Percentiles rank a stretch among this genome's conserved stretches.
Evolutionary conservation across 495 filamentous ascomycete genomes (phyloP).

Genomic region (Xeromyces bisporus): DNA sequence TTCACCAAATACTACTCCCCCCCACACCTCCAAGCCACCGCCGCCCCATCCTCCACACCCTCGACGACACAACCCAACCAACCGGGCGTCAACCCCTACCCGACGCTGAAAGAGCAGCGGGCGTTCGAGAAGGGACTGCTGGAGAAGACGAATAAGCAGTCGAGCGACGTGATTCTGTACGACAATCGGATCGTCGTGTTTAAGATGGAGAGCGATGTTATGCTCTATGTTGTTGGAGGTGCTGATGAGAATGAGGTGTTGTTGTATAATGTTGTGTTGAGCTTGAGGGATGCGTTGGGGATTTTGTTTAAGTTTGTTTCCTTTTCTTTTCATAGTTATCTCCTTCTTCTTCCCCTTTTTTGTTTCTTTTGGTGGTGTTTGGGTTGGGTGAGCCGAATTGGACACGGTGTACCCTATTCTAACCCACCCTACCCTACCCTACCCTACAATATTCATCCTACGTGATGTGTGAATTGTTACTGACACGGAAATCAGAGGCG

Average conservation of each 20-base stretch:
- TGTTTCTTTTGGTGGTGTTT: too few species aligned
- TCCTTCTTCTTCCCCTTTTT: not conserved
- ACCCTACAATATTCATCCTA: too few species aligned
- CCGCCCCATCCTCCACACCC: conserved; percentile 30
- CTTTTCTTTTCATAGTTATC: conserved; percentile 1
- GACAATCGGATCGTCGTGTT: conserved; percentile 91
- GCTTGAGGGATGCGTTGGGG: conserved; percentile 72
- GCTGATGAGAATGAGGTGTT: conserved; percentile 93
- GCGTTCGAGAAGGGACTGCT: conserved; percentile 90
- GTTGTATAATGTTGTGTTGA: conserved; percentile 82
- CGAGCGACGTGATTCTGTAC: conserved; percentile 88
- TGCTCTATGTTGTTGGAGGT: conserved; percentile 87
- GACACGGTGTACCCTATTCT: too few species aligned
- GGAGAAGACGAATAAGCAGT: conserved; percentile 92
- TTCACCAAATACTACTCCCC: conserved; percentile 90
- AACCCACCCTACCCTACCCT: too few species aligned
- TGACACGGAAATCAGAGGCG: conserved; percentile 59
- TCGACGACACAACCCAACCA: too few species aligned
- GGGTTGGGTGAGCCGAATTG: too few species aligned
- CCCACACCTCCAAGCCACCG: conserved; percentile 53
- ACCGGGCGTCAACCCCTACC: conserved; percentile 63
- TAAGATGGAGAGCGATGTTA: conserved; percentile 94
- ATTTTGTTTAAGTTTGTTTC: conserved; percentile 72
- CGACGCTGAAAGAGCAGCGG: conserved; percentile 80
- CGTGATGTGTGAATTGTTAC: too few species aligned